phyloP scores from a whole-genome alignment of 345 rosid genomes.

The Ricinus communis region DNA sequence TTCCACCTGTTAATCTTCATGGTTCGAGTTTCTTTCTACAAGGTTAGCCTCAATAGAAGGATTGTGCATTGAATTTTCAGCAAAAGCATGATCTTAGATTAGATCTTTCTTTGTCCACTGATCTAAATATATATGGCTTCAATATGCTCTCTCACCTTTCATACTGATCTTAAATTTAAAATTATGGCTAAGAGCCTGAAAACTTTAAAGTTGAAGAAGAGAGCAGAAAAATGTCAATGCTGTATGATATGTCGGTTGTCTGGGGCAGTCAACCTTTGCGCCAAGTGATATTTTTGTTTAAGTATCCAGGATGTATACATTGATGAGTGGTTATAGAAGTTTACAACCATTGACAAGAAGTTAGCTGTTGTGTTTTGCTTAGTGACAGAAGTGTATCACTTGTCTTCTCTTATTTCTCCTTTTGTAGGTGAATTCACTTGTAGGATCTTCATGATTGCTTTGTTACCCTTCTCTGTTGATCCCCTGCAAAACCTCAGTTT shows the following conservation, averaged over 20 bases:
- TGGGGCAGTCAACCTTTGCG: no score
- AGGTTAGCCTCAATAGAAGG: neutral
- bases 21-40: no score
- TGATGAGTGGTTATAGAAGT: neutral
- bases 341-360: neutral
- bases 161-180: no score
- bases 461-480: neutral
- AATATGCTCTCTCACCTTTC: no score
- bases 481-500: neutral
- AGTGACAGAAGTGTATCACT: neutral
- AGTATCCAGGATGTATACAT: neutral
- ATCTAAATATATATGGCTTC: no score
- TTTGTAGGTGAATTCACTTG: neutral
- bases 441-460: neutral
- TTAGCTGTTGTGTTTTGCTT: neutral
- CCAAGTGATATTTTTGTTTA: neutral
- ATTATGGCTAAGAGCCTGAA: no score
- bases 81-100: neutral
- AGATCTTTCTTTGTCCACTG: no score
- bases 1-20: no score
- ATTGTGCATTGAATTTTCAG: neutral
- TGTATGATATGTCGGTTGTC: no score
- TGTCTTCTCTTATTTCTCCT: neutral
- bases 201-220: no score
- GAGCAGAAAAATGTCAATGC: no score